Evolutionary conservation across 2,329 filamentous ascomycete genomes (phyloP), one percentile per base, ranked within the genome.

Genomic region (Myrmaecium sp.): DNA sequence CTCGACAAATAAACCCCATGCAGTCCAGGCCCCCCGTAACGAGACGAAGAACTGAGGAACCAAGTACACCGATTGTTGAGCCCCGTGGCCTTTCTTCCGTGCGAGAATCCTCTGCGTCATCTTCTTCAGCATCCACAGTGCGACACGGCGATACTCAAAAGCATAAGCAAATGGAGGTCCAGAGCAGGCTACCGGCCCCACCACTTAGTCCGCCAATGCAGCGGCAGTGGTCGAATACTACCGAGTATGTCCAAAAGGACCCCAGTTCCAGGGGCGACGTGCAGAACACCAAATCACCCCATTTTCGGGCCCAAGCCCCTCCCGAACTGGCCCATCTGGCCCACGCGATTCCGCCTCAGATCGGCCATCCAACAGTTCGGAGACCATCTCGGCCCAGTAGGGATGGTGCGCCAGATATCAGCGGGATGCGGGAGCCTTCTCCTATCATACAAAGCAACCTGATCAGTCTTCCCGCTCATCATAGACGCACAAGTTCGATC

Each of bases 91-190:
- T 82, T 19, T 62, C 73, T 18, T 64, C 69, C 5, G 69, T 81
- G 5, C 64, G 72, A 29, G 77, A 83, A 43, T 74, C 74, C 1
- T 55, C 71, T 4, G 75, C 65, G 13, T 82, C 76, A 1, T 81
- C 76, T 0, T 81, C 76, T 0, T 79, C 74, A 4, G 69, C 66
- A 33, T 79, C 74, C 5, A 79, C 73, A 2, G 64, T 78, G 6
- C 63, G 69, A 57, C 14, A 59, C 59, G 8, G 58, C 47, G 33
- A 60, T 30, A 48, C 34, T 57, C 47, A 46, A 55, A 21, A 53
- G 7, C 18, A 26, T 17, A 28, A 24, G 17, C 25, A 23, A 19
- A 10, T 27, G 20, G 19, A 14, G 27, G 14, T 25, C 8, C 28
- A 30, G 21, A 29, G 14, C 27, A 23, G 30, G 28, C 14, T 49